Percentiles rank a stretch among this genome's conserved stretches.
Evolutionary conservation across 768 basidiomycete species (phyloP).

Genomic region (Boletus tomentosulus): DNA sequence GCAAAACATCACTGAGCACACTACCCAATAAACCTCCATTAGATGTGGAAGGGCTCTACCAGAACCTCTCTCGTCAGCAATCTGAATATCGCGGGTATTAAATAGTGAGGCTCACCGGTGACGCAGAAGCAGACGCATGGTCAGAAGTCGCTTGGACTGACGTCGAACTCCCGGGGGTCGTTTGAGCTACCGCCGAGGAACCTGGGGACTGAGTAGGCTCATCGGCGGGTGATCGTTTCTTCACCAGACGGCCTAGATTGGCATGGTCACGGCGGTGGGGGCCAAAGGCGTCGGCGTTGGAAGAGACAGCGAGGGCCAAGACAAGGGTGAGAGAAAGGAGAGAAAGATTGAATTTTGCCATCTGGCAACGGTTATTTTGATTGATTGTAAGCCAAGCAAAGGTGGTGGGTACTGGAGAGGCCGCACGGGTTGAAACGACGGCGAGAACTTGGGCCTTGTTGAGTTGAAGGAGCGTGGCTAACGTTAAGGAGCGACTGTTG

Average conservation of each 20-base stretch:
- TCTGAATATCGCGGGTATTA: not conserved
- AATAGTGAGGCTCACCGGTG: slow-evolving; percentile 18
- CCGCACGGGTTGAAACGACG: not conserved
- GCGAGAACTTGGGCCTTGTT: not conserved
- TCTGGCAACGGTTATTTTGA: slow-evolving; percentile 29
- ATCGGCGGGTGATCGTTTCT: slow-evolving; percentile 48
- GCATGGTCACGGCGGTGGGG: slow-evolving; percentile 51
- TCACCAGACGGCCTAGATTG: slow-evolving; percentile 61
- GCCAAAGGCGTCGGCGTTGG: slow-evolving; percentile 43
- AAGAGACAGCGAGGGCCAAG: slow-evolving; percentile 43
- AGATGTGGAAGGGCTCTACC: slow-evolving; percentile 14
- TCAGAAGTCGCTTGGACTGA: slow-evolving; percentile 12
- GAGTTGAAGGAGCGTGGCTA: slow-evolving; percentile 12
- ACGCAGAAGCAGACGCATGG: slow-evolving; percentile 10
- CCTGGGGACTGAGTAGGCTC: slow-evolving; percentile 18
- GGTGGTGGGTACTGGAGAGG: too few relatives aligned
- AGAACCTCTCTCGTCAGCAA: slow-evolving; percentile 1
- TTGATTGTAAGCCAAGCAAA: not conserved
- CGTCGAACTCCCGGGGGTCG: slow-evolving; percentile 13
- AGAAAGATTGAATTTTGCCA: slow-evolving; percentile 55
- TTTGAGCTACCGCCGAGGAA: slow-evolving; percentile 9
- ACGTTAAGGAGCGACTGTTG: slow-evolving; percentile 14
- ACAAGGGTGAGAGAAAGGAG: slow-evolving; percentile 60
- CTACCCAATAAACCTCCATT: slow-evolving; percentile 6
- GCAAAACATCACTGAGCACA: slow-evolving; percentile 9